Evolutionary conservation across 345 rosid species (phyloP).

Genomic region (Euphorbia pulcherrima): DNA sequence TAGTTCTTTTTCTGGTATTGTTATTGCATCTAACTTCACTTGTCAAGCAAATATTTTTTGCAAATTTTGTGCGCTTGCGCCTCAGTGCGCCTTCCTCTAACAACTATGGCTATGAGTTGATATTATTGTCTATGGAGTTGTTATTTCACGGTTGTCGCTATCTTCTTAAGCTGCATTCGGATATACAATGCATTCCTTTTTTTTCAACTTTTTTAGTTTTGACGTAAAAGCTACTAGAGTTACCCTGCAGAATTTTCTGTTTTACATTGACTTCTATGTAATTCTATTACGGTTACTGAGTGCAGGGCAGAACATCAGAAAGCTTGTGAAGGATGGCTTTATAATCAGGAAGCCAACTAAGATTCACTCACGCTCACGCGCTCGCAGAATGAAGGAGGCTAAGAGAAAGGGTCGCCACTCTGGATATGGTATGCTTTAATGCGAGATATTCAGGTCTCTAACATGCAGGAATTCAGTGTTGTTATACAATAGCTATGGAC

Average conservation of each 20-base stretch:
- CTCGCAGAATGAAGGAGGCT: constrained; percentile 78
- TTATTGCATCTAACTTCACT: too few relatives aligned
- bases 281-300: neutral
- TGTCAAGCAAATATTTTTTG: too few relatives aligned
- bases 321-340: constrained; percentile 91
- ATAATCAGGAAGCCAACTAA: constrained; percentile 93
- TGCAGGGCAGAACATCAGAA: constrained; percentile 87
- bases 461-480: neutral
- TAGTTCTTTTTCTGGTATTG: too few relatives aligned
- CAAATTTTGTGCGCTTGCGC: too few relatives aligned
- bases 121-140: neutral
- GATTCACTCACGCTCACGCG: constrained; percentile 94
- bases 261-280: neutral
- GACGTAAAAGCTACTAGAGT: neutral
- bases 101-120: too few relatives aligned
- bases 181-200: neutral
- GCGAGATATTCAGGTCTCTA: neutral
- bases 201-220: neutral
- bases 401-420: constrained; percentile 96
- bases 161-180: too few relatives aligned
- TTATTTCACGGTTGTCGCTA: neutral
- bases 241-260: neutral
- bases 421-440: constrained; percentile 61
- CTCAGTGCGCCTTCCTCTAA: too few relatives aligned
- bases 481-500: neutral